Base-by-base conservation (phyloP, 2,329 filamentous ascomycete species). In the Elsinoe ampelina region DNA sequence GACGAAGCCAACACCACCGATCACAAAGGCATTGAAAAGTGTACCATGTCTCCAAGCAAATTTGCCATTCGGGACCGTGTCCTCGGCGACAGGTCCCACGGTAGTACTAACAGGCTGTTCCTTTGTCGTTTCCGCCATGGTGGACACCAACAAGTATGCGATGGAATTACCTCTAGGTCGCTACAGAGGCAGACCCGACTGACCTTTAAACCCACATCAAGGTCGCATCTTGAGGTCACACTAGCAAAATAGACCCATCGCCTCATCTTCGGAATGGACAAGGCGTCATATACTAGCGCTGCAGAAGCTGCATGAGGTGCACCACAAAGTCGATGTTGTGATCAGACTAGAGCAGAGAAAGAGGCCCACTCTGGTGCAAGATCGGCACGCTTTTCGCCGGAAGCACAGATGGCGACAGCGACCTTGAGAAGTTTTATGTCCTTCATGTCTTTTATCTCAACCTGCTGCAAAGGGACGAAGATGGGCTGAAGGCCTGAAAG, bases 1-100 rank as follows among this genome's bases (percentile, higher is more conserved):
- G 35, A 77, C 68, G 61, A 80, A 80, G 1, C 76, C 78, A 0
- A 79, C 77, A 12, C 69, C 71, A 11, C 78, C 78, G 45, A 80
- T 78, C 13, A 80, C 69, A 48, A 74, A 75, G 38, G 77, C 77
- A 62, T 80, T 78, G 70, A 79, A 80, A 1, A 80, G 45, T n/a
- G 20, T 50, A 17, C 26, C 32, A 22, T 36, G 45, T 7, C 32
- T 34, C 45, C 45, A 50, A n/a, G 45, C 41, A 43, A 43, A 22
- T 22, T 22, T 43, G 5, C 22, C 4, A 6, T 43, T 43, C 10
- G 15, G 41, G 10, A 17, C 22, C 17, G 22, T 20, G 22, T 43
- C 41, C 22, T 43, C 41, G 15, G 5, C 17, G 5, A 43, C 41
- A 2, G 41, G 41, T 11, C 17, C 17, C 17, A 43, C 41, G 6